phyloP scores from a whole-genome alignment of 768 basidiomycete genomes.

The Boletus sensibilis region DNA sequence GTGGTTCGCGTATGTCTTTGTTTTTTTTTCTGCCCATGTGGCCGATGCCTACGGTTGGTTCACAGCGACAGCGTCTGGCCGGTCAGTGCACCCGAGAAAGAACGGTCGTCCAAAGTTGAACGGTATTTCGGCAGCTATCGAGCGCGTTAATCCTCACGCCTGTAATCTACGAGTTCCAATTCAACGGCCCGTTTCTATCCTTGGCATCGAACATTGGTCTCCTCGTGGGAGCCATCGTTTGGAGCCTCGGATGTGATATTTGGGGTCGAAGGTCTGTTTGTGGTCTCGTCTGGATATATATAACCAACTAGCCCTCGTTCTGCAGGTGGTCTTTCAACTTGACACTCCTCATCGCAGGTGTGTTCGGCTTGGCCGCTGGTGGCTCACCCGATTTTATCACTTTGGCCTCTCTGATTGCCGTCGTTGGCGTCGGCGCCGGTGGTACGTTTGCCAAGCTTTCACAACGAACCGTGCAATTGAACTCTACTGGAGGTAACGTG shows the following conservation, averaged over 20 bases:
- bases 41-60: background rate
- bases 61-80: conserved; percentile 40
- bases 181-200: conserved; percentile 46
- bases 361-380: conserved; percentile 53
- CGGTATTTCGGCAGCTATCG: conserved; percentile 29
- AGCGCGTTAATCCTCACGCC: conserved; percentile 48
- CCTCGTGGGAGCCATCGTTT: conserved; percentile 48
- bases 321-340: conserved; percentile 51
- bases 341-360: conserved; percentile 52
- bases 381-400: conserved; percentile 46
- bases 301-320: background rate
- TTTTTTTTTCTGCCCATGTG: no score
- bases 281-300: background rate
- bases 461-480: background rate
- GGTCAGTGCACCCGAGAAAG: conserved; percentile 21
- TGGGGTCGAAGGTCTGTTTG: conserved; percentile 46
- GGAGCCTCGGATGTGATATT: conserved; percentile 50
- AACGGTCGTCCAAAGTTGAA: background rate
- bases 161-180: conserved; percentile 48
- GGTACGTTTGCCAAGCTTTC: conserved; percentile 25
- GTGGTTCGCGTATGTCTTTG: conserved; percentile 39
- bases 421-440: conserved; percentile 49
- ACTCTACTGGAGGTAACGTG: conserved; percentile 41
- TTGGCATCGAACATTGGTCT: conserved; percentile 55
- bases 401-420: conserved; percentile 46